These are phyloP conservation scores for Backusella macrospora DNA, from an alignment of 192 early-diverging fungal genomes.

Conservation along the genomic window DNA sequence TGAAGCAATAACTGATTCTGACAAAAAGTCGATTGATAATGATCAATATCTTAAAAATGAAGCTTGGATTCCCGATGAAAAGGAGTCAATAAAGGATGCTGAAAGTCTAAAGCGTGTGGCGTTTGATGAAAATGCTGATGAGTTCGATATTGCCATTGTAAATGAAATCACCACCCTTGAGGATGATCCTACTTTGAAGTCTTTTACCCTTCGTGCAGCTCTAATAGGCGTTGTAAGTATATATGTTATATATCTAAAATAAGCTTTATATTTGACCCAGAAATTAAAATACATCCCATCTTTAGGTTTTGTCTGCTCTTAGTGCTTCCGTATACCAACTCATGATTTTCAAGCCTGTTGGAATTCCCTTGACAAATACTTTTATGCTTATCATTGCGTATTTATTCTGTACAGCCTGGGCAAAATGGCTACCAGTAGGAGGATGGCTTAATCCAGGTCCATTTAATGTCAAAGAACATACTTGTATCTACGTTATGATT, in stretches of 20 bases:
- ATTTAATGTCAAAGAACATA: constrained; percentile 40
- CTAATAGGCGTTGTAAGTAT: constrained; percentile 58
- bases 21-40: neutral
- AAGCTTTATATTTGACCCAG: neutral
- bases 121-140: constrained; percentile 16
- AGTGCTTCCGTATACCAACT: constrained; percentile 71
- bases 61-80: neutral
- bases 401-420: constrained; percentile 67
- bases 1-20: neutral
- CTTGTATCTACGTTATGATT: constrained; percentile 58
- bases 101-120: neutral
- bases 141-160: constrained; percentile 21
- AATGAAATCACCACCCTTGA: constrained; percentile 31
- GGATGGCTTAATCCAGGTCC: constrained; percentile 46
- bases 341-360: constrained; percentile 81
- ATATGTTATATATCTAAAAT: neutral
- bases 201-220: constrained; percentile 68
- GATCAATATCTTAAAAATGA: neutral
- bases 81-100: neutral
- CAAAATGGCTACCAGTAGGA: constrained; percentile 55
- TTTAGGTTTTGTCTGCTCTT: constrained; percentile 47
- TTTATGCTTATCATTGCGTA: constrained; percentile 78
- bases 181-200: constrained; percentile 61
- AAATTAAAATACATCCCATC: neutral
- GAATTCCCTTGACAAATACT: constrained; percentile 62